These are phyloP conservation scores for Podospora fimiseda DNA, from an alignment of 495 filamentous ascomycete species.

Conservation along the genomic window DNA sequence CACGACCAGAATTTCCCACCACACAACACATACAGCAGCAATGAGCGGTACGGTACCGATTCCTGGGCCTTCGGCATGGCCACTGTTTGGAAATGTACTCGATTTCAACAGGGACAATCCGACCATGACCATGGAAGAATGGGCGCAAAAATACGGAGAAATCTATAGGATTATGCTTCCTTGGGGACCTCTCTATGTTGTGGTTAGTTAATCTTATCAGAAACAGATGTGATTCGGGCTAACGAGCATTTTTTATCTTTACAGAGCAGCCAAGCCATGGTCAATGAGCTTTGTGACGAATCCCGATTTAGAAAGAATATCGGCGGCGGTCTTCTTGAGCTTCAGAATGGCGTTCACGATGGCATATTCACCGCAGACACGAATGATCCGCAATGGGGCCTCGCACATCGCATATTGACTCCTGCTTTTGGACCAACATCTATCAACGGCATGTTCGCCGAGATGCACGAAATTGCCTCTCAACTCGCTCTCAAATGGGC, in stretches of 20 bases:
- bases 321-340: conserved; percentile 26
- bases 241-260: too few relatives aligned
- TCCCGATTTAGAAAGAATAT: conserved; percentile 9
- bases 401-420: conserved; percentile 54
- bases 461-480: conserved; percentile 58
- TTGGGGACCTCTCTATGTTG: not conserved
- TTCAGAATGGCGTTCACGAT: conserved; percentile 47
- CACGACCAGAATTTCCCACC: too few relatives aligned
- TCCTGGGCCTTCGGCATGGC: not conserved
- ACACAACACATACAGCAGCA: not conserved
- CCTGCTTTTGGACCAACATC: conserved; percentile 59
- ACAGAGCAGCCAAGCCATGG: not conserved
- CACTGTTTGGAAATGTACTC: not conserved
- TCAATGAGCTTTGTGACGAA: conserved; percentile 4
- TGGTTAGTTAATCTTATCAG: not conserved
- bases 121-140: not conserved
- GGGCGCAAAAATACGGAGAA: not conserved
- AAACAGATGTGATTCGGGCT: not conserved
- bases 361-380: conserved; percentile 51
- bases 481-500: conserved; percentile 64
- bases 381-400: conserved; percentile 53
- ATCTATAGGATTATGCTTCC: not conserved
- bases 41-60: not conserved
- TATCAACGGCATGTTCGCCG: conserved; percentile 54
- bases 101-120: not conserved